Conservation (phyloP, 2,329 filamentous ascomycete species). For the Torrubiellomyces zombiae region DNA sequence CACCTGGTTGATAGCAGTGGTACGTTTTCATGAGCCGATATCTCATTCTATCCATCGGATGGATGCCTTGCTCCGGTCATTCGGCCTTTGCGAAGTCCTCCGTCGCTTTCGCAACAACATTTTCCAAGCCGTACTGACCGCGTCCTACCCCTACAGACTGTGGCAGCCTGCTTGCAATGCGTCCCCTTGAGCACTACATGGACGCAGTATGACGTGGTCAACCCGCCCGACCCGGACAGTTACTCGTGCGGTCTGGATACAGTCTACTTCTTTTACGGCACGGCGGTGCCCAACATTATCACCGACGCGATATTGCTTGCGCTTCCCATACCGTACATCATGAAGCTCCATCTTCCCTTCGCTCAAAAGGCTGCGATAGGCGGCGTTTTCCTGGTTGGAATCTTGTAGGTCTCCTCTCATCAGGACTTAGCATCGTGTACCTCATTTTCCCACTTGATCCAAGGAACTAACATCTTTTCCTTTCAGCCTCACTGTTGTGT, state of each 20-base stretch:
- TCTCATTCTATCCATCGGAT: too few species aligned
- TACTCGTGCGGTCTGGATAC: conserved; percentile 19
- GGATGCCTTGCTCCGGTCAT: too few species aligned
- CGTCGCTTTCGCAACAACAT: too few species aligned
- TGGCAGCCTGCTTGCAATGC: too few species aligned
- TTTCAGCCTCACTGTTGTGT: neutral
- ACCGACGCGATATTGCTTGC: conserved; percentile 27
- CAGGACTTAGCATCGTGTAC: conserved; percentile 15
- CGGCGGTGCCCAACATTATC: conserved; percentile 26
- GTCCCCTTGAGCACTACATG: too few species aligned
- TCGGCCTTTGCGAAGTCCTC: too few species aligned
- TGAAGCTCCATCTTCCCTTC: conserved; percentile 21
- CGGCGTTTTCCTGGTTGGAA: conserved; percentile 21
- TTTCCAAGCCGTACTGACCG: too few species aligned
- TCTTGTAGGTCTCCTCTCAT: conserved; percentile 14
- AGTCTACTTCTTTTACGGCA: conserved; percentile 28
- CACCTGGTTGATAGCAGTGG: too few species aligned
- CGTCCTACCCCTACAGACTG: too few species aligned
- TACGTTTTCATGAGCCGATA: too few species aligned
- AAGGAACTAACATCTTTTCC: too few species aligned
- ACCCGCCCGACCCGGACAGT: neutral
- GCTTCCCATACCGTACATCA: conserved; percentile 27
- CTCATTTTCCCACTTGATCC: too few species aligned
- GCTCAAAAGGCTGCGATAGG: conserved; percentile 19
- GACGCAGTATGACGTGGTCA: neutral